Base-by-base conservation (phyloP, 2,329 filamentous ascomycete species). In the Fusarium denticulatum region DNA sequence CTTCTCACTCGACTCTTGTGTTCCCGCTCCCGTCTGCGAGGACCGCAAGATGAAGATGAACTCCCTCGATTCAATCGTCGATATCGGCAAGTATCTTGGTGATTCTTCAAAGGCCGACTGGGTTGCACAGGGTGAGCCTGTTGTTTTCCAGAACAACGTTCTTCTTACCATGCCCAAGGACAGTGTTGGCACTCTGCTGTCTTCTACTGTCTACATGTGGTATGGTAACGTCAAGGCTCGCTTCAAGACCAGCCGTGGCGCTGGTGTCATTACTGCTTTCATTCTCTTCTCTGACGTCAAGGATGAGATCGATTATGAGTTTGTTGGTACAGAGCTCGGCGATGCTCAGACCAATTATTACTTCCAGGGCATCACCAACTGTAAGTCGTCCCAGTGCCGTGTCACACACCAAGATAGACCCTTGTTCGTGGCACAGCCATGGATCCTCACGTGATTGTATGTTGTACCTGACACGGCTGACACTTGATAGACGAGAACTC, bases 231-330 rank as follows among this genome's bases (percentile, higher is more conserved):
- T 97, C 78, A 93, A 92, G 82, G 94, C 94, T 61, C 93, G 86
- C 64, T 86, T 98, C 82, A 96, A 94, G 87, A 96, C 95, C 0
- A 93, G 92, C 73, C 91, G 93, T 79, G 95, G 95, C 65, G 85
- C 87, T 50, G 96, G 96, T 87, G 96, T 99, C 28, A 93, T 99
- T n/a, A 97, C 95, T 5, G 96, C 95, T 36, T 99, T 99, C 81
- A 99, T 99, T 81, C 87, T 98, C 80, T 90, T 98, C 83, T 95
- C 93, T 40, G 96, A 98, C 79, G 93, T 97, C 79, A 97, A 98
- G 88, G 96, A 99, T 80, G 96, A 99, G 84, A 97, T 99, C 79
- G 96, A 99, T 85, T 98, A 94, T 81, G 96, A 99, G 82, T 98
- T 93, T 81, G 89, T 99, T 61, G 96, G 96, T 74, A 89, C 89